Percentiles rank a stretch among this genome's conserved stretches.
phyloP scores from a whole-genome alignment of 2,329 filamentous ascomycete species.

The Fusarium subtropicale region DNA sequence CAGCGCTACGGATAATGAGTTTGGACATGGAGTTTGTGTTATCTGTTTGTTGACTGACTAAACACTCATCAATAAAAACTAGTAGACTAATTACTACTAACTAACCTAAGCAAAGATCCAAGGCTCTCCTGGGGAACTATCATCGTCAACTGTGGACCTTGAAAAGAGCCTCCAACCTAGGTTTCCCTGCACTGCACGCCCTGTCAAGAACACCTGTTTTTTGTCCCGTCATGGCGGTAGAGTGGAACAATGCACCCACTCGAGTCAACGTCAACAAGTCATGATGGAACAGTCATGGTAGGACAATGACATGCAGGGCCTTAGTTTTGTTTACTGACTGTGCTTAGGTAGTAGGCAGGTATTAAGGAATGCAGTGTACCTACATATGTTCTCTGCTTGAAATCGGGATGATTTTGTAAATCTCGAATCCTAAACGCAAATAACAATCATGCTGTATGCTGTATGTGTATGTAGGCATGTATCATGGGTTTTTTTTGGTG shows the following conservation, averaged over 20 bases:
- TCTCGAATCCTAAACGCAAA: neutral
- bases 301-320: conserved; percentile 34
- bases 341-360: neutral
- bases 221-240: conserved; percentile 33
- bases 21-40: neutral
- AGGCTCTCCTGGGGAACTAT: conserved; percentile 13
- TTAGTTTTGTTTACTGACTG: neutral
- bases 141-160: conserved; percentile 13
- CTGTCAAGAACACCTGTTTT: conserved; percentile 13
- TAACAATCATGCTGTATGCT: neutral
- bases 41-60: neutral
- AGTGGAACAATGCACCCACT: conserved; percentile 31
- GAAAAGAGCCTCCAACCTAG: conserved; percentile 9
- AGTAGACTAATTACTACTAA: neutral
- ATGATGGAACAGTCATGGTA: conserved; percentile 30
- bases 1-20: conserved; percentile 27
- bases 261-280: conserved; percentile 19
- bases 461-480: neutral
- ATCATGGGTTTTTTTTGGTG: conserved; percentile 23
- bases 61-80: neutral
- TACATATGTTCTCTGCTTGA: neutral
- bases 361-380: conserved; percentile 5
- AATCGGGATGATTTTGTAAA: conserved; percentile 2
- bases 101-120: neutral
- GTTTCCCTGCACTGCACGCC: neutral